Conservation (phyloP, 2,329 filamentous ascomycete species). For the Pseudocercospora pini-densiflorae region DNA sequence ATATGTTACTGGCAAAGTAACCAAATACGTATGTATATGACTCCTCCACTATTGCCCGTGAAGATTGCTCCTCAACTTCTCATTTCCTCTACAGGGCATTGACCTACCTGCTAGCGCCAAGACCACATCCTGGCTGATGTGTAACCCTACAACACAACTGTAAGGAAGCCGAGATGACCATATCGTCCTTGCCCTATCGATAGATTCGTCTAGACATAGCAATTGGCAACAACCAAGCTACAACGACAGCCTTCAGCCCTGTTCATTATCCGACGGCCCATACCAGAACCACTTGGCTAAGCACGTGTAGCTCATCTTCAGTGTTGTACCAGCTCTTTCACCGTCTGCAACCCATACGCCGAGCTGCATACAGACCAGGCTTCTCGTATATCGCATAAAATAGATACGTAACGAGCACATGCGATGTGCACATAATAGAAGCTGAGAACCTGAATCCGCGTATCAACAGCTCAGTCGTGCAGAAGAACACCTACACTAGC, state of each 20-base stretch:
- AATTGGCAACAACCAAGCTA: neutral
- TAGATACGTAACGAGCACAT: neutral
- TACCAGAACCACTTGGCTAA: neutral
- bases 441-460: neutral
- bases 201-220: neutral
- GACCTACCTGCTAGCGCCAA: no score
- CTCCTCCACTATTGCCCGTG: no score
- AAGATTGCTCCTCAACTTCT: no score
- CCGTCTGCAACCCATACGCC: neutral
- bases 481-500: neutral
- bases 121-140: no score
- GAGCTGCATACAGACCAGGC: neutral
- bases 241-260: neutral
- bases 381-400: neutral
- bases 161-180: no score
- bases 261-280: neutral
- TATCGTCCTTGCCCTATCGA: no score
- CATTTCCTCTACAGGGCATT: no score
- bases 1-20: no score
- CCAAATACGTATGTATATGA: no score
- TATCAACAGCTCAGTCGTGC: neutral
- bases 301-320: neutral
- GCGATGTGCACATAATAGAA: neutral
- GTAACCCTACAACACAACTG: no score
- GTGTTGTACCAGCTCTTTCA: neutral